Evolutionary conservation across 768 basidiomycete species (phyloP).

Genomic region (Exsudoporus frostii): DNA sequence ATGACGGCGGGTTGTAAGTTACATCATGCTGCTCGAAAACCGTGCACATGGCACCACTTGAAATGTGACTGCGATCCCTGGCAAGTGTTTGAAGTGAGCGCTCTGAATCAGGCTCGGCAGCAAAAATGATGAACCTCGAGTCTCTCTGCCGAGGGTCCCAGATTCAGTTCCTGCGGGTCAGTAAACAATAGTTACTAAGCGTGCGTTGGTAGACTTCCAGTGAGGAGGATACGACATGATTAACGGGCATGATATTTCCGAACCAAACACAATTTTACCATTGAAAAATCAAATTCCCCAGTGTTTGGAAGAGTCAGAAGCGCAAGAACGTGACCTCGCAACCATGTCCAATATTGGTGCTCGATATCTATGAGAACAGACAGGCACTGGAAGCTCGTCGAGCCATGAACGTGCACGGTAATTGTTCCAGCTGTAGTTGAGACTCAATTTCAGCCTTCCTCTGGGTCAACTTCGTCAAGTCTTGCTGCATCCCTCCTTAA

Average conservation of each 20-base stretch:
- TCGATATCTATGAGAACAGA: neutral
- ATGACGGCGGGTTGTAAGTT: too few relatives aligned
- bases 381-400: neutral
- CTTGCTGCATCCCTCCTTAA: constrained; percentile 36
- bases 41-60: neutral
- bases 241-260: neutral
- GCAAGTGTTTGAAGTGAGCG: neutral
- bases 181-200: too few relatives aligned
- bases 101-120: too few relatives aligned
- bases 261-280: neutral
- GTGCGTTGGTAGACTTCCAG: too few relatives aligned
- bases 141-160: too few relatives aligned
- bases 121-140: neutral
- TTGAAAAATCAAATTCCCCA: too few relatives aligned
- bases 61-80: neutral
- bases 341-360: neutral
- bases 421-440: constrained; percentile 1
- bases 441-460: constrained; percentile 9
- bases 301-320: neutral
- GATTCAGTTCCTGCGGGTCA: too few relatives aligned
- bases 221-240: neutral
- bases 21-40: neutral
- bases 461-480: constrained; percentile 30
- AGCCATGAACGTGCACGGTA: neutral
- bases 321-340: neutral